Base-by-base conservation (phyloP, 2,329 filamentous ascomycete species). In the Penicillium sp. region DNA sequence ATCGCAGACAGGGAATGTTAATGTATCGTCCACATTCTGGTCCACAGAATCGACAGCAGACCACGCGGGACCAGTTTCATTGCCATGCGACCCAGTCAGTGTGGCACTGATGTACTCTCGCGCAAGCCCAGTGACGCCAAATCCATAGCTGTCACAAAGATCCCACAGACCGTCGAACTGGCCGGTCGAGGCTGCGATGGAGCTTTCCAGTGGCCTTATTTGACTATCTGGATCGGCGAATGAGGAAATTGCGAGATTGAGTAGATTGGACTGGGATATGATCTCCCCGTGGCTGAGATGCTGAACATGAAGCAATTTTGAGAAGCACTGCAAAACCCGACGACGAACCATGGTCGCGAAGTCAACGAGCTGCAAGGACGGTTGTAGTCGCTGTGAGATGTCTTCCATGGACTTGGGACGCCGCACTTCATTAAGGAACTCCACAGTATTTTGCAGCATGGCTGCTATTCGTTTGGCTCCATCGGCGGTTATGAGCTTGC, bases 121-220 rank as follows among this genome's bases (percentile, higher is more conserved):
- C 1, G 95, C 83, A 24, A 97, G 74, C 1, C 90, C 88, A 8
- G 88, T 95, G 12, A 98, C 85, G 3, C 94, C 93, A 67, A 95
- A 97, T 1, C 90, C 91, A 59, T 85, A 90, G 63, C 97, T 97
- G 66, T 98, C 93, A 7, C 84, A 86, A 5, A 95, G 81, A 53
- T 97, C 91, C 93, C 93, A 98, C 35, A 98, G 82, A 1, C 84
- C 90, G 60, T 98, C 93, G 61, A 97, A 96, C 3, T 83, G 86
- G 5, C 88, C 89, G 1, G 90, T 88, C 12, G 90, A 88, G 56
- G 85, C 93, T 13, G 91, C 91, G 61, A 98, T 96, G 0, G 90
- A 89, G 11, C 88, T 86, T 61, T 91, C 95, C 41, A 97, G 68
- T 1, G 90, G 91, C 59, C 83, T 91, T 13, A 66, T 58, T 12